These are phyloP conservation scores for Xanthoconium separans DNA, from an alignment of 1,284 basidiomycete genomes.

Conservation along the genomic window DNA sequence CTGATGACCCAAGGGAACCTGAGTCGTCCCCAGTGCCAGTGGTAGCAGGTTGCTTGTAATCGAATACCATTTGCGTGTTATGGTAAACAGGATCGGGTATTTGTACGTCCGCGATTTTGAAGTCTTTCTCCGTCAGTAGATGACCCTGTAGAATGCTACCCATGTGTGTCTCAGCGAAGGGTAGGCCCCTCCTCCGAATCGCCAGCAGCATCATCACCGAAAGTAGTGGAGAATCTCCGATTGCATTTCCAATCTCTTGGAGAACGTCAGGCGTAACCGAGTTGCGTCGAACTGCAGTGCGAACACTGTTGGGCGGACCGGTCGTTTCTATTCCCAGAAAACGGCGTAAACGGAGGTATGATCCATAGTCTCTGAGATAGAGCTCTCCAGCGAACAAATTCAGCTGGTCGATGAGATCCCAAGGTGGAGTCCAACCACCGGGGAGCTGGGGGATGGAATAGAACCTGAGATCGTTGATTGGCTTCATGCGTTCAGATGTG, in stretches of 20 bases:
- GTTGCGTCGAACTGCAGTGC: neutral
- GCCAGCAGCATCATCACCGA: neutral
- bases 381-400: neutral
- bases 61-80: too few relatives aligned
- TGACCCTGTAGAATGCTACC: neutral
- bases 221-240: neutral
- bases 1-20: too few relatives aligned
- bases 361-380: neutral
- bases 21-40: neutral
- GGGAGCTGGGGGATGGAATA: constrained; percentile 31
- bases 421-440: neutral
- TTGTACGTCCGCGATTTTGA: neutral
- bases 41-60: neutral
- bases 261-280: neutral
- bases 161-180: neutral
- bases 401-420: neutral
- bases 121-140: neutral
- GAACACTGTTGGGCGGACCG: neutral
- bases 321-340: neutral
- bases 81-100: neutral
- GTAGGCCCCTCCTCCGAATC: neutral
- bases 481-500: constrained; percentile 32
- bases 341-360: neutral
- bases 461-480: constrained; percentile 38
- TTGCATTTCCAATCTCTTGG: neutral